These are phyloP conservation scores for Saposhnikovia divaricata DNA, from an alignment of 129 eudicot species.

Conservation along the genomic window DNA sequence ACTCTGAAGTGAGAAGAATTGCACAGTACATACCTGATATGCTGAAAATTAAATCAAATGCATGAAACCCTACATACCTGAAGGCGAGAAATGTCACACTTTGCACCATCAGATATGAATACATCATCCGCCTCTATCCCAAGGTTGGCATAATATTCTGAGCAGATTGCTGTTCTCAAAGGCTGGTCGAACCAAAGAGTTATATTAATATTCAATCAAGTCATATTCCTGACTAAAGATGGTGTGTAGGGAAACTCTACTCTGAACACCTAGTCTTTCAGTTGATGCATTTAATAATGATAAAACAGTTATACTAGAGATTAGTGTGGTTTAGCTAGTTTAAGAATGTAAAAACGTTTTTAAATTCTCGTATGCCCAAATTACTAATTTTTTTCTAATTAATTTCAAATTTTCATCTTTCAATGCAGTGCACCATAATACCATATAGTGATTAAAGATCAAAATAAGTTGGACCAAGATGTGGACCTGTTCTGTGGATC, in stretches of 20 bases:
- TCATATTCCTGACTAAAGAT: neutral
- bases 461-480: neutral
- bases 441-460: neutral
- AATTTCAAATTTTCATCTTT: neutral
- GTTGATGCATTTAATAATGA: neutral
- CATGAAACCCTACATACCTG: slow-evolving; percentile 43
- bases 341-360: neutral
- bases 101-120: slow-evolving; percentile 96
- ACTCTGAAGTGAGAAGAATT: neutral
- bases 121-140: slow-evolving; percentile 86
- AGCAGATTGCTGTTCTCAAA: slow-evolving; percentile 79
- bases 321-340: neutral
- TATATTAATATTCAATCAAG: neutral
- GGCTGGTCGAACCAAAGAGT: slow-evolving; percentile 29
- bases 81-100: slow-evolving; percentile 90
- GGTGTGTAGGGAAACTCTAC: neutral
- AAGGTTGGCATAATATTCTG: slow-evolving; percentile 56
- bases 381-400: neutral
- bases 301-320: neutral
- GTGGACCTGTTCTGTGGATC: neutral
- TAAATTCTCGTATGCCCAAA: neutral
- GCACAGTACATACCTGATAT: neutral
- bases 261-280: neutral
- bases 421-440: neutral
- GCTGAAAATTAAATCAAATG: neutral